phyloP scores from a whole-genome alignment of 306 rosid species.

The Heteromeles arbutifolia region DNA sequence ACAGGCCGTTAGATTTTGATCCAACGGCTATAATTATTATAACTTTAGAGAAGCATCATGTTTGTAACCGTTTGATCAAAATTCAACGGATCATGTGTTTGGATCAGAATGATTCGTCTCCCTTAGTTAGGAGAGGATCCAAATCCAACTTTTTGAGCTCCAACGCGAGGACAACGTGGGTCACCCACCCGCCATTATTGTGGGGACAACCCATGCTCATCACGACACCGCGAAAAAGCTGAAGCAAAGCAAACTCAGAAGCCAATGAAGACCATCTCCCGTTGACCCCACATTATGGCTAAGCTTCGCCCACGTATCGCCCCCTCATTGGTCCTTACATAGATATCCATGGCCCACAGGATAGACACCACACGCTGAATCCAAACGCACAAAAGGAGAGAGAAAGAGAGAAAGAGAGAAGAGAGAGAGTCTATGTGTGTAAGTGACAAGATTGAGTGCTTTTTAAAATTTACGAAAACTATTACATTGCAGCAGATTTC shows the following conservation, averaged over 20 bases:
- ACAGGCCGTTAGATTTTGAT: too few relatives aligned
- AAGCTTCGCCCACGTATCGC: slow-evolving; percentile 36
- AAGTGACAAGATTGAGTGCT: neutral
- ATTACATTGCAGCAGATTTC: neutral
- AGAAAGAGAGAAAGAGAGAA: neutral
- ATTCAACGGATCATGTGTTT: too few relatives aligned
- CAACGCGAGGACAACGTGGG: neutral
- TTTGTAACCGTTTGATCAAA: too few relatives aligned
- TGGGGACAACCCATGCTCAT: neutral
- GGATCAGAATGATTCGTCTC: too few relatives aligned
- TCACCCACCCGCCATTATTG: neutral
- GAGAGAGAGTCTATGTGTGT: neutral
- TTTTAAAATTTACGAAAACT: neutral
- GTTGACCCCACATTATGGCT: slow-evolving; percentile 36
- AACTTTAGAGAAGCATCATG: too few relatives aligned
- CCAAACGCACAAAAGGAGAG: neutral
- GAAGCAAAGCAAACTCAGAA: neutral
- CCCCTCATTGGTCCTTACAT: neutral
- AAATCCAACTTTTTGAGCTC: neutral
- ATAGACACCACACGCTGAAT: slow-evolving; percentile 20
- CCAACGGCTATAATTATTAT: too few relatives aligned
- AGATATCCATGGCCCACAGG: slow-evolving; percentile 56
- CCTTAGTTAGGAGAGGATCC: too few relatives aligned
- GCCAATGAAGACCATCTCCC: neutral
- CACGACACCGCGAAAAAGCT: neutral